phyloP scores from a whole-genome alignment of 495 filamentous ascomycete genomes.

The Bryoglossum gracile region DNA sequence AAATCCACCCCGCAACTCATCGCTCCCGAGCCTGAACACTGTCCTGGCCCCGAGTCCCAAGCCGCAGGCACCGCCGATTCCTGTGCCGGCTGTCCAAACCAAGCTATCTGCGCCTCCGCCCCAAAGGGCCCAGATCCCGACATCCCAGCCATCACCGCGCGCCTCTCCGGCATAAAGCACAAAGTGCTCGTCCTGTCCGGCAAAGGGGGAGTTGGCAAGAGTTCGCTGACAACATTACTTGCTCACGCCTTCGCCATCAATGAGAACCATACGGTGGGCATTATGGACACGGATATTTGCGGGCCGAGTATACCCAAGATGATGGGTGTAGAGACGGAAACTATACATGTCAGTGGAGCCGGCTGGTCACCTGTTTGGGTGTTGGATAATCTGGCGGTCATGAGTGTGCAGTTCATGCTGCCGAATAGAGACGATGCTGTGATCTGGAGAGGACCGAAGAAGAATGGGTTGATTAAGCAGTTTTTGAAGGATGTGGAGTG shows the following conservation, averaged over 20 bases:
- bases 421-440: slow-evolving; percentile 87
- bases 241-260: slow-evolving; percentile 81
- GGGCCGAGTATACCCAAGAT: slow-evolving; percentile 94
- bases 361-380: slow-evolving; percentile 97
- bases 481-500: slow-evolving; percentile 96
- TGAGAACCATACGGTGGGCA: slow-evolving; percentile 65
- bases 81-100: slow-evolving; percentile 92
- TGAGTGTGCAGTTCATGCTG: slow-evolving; percentile 97
- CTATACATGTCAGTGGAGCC: slow-evolving; percentile 70
- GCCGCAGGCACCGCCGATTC: slow-evolving; percentile 78
- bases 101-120: slow-evolving; percentile 85
- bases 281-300: slow-evolving; percentile 97
- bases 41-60: slow-evolving; percentile 86
- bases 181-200: slow-evolving; percentile 89
- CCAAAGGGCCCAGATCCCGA: slow-evolving; percentile 97
- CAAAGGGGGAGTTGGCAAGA: slow-evolving; percentile 96
- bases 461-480: slow-evolving; percentile 96
- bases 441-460: slow-evolving; percentile 96
- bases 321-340: slow-evolving; percentile 92
- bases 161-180: slow-evolving; percentile 73
- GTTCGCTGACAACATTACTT: slow-evolving; percentile 80
- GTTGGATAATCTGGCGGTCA: slow-evolving; percentile 80
- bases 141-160: slow-evolving; percentile 75
- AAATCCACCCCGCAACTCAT: slow-evolving; percentile 72
- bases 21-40: slow-evolving; percentile 94